Base-by-base conservation (phyloP, 2,329 filamentous ascomycete genomes). In the Coniella lustricola region DNA sequence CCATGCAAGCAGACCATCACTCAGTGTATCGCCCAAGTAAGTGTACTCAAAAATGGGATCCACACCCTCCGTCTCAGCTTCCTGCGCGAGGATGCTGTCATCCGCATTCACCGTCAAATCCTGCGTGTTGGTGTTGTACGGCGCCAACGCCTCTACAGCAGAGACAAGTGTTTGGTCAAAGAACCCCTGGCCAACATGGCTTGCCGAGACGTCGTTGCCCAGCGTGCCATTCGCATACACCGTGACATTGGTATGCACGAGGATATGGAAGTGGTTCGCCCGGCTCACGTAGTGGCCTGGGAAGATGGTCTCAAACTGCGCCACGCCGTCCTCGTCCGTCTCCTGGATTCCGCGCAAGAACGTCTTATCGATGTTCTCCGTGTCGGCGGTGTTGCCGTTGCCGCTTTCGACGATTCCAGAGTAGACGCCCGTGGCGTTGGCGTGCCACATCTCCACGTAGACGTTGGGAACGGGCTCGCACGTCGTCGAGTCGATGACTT, bases 381-480 rank as follows among this genome's bases (percentile, higher is more conserved):
- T 51, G 50, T 73, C 70, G n/a, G 57, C 57, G 20, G 59, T 58
- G 56, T 67, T 61, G 22, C 63, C 66, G 54, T 67, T 68, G 42
- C 65, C 65, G 10, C 59, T 62, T 29, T 57, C 59, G 42, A 59
- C 51, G 34, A 62, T 57, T 14, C 68, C 64, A n/a, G 64, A 58
- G 54, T 67, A 69, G 25, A 61, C 58, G 20, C 61, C 70, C 5
- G 67, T 70, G n/a, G 66, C 52, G 53, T 71, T 71, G 56, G 59
- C 63, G 55, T 62, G 68, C 76, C 76, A 80, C 55, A 77, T 70
- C 56, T 79, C 75, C n/a, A 78, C 58, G 49, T 67, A 73, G 10
- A 68, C 66, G 43, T 72, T 60, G 2, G 70, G 64, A 1, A 78
- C 67, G 7, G 72, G 69, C 56, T 76, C 62, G 62, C 76, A 80